Base-by-base conservation (phyloP, 768 basidiomycete species). In the Nidularia pulvinata region DNA sequence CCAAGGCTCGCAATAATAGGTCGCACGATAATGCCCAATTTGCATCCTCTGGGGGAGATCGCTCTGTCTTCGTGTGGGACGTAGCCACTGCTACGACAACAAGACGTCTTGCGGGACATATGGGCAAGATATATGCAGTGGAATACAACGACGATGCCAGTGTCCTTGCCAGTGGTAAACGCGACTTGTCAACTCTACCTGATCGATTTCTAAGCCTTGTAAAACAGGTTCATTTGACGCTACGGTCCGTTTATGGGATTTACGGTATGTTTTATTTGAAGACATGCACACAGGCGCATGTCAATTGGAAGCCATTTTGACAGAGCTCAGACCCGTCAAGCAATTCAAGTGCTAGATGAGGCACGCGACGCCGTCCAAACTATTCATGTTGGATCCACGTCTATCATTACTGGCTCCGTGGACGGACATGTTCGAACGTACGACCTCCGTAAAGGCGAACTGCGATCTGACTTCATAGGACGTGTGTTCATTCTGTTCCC, bases 1-100 rank as follows among this genome's bases (percentile, higher is more conserved):
- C 30, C 42, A 48, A 46, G 32, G 19, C 13, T 32, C 32, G 32
- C 50, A 46, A 35, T 43, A 50, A 14, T 59, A 96, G 92, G 39
- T 83, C 93, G 43, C 87, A 93, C 59, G 96, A 99, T 71, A 99
- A 99, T 73, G 86, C 89, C 32, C 89, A 89, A 62, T 95, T 99
- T 61, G 95, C 89, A 11, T 95, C 93, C 3, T 92, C 89, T 22
- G 96, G 96, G 33, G 96, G 96, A 5, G 96, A 99, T 69, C 85
- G 93, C 57, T 86, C 88, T 49, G 86, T 97, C 1, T 97, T 97
- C 60, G 70, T 97, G 22, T 98, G 96, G 96, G 97, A 99, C 65
- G 97, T 99, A 7, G 83, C 88, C 14, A 84, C 89, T 33, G 96
- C 93, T 10, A 80, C 84, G 45, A 93, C 95, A 1, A 86, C 87